Conservation (phyloP, 1,284 basidiomycete species). For the Melampsora americana region DNA sequence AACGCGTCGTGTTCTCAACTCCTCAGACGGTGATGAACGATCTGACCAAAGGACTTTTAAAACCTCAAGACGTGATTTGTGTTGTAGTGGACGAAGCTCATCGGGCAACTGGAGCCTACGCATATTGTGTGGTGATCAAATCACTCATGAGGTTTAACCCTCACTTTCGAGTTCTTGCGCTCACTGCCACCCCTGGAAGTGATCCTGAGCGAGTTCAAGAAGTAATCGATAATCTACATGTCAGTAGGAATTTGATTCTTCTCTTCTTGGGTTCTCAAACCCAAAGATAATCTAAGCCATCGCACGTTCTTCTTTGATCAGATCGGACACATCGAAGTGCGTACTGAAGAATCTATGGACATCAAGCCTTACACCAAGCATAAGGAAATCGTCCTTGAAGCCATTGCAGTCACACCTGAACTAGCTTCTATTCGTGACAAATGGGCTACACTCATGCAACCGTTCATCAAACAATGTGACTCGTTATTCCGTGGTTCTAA, state of each 20-base stretch:
- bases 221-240: conserved; percentile 88
- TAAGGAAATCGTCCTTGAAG: conserved; percentile 59
- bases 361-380: conserved; percentile 80
- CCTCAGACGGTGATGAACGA: conserved; percentile 95
- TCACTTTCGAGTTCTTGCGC: conserved; percentile 83
- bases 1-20: conserved; percentile 95
- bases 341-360: conserved; percentile 86
- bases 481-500: conserved; percentile 37
- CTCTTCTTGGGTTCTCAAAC: not conserved
- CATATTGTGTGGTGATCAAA: conserved; percentile 84
- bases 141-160: conserved; percentile 90
- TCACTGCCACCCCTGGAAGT: conserved; percentile 91
- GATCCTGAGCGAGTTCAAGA: conserved; percentile 80
- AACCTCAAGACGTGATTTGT: conserved; percentile 73
- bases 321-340: conserved; percentile 90
- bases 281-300: not conserved
- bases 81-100: conserved; percentile 94
- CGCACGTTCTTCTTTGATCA: conserved; percentile 43
- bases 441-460: conserved; percentile 53
- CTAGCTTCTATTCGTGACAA: conserved; percentile 50
- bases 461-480: conserved; percentile 45
- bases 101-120: conserved; percentile 84
- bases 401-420: conserved; percentile 49
- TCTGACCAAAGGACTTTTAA: conserved; percentile 68
- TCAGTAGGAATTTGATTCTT: conserved; percentile 46